A percentile compares a stretch with the other conserved stretches of the same genome.
Conservation (phyloP, 306 rosid species). For the Vigna reflexopilosa region DNA sequence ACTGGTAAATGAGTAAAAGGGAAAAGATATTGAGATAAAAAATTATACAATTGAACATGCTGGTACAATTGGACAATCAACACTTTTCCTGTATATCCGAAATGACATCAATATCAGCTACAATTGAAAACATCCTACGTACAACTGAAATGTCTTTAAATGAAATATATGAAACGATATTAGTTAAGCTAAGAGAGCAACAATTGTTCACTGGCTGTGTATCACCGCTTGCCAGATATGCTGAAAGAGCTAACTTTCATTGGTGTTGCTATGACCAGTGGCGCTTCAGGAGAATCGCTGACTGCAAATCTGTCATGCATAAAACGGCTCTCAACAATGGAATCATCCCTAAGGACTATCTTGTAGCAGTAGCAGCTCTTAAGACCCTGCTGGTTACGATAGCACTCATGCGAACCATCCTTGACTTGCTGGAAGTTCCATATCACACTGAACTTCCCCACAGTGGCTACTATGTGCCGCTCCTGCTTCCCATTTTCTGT, state of each 20-base stretch:
- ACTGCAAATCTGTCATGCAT: conserved; percentile 96
- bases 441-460: conserved; percentile 96
- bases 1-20: neutral
- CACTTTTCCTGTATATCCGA: neutral
- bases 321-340: conserved; percentile 95
- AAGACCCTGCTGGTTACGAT: conserved; percentile 84
- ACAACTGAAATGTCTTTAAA: conserved; percentile 46
- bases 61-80: conserved; percentile 46
- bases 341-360: conserved; percentile 94
- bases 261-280: conserved; percentile 94
- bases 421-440: conserved; percentile 99
- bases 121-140: conserved; percentile 40
- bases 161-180: conserved; percentile 46
- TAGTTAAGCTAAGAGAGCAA: conserved; percentile 47
- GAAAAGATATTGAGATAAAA: conserved; percentile 10
- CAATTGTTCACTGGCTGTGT: conserved; percentile 28
- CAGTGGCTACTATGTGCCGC: conserved; percentile 96
- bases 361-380: conserved; percentile 98
- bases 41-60: conserved; percentile 30
- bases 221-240: conserved; percentile 80
- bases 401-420: conserved; percentile 90
- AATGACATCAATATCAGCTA: conserved; percentile 3
- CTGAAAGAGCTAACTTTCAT: conserved; percentile 98
- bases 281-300: conserved; percentile 95
- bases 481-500: conserved; percentile 97